Evolutionary conservation across 768 basidiomycete genomes (phyloP).

Genomic region (Strobilomyces dryophilus): DNA sequence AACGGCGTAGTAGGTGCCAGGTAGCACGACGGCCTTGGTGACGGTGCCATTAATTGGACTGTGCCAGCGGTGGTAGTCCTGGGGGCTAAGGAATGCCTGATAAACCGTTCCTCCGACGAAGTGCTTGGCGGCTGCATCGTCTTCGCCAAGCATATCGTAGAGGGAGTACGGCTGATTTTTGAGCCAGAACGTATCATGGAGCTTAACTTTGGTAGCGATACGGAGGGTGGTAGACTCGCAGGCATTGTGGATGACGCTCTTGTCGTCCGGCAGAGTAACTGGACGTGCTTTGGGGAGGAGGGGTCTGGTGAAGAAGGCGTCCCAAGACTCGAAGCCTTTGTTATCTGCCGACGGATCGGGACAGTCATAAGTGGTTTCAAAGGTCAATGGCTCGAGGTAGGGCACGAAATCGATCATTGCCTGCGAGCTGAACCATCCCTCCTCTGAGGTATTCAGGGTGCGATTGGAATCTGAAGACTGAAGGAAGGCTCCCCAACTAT

Average conservation of each 20-base stretch:
- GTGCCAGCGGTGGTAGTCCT: conserved; percentile 61
- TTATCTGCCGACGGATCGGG: background rate
- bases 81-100: conserved; percentile 53
- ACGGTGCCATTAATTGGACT: conserved; percentile 46
- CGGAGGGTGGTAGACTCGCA: conserved; percentile 50
- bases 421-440: background rate
- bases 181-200: conserved; percentile 52
- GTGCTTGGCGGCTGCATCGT: conserved; percentile 22
- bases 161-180: conserved; percentile 58
- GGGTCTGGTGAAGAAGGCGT: background rate
- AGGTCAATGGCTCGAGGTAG: background rate
- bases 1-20: conserved; percentile 8
- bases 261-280: background rate
- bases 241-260: conserved; percentile 26
- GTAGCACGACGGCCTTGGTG: conserved; percentile 29
- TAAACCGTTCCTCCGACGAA: conserved; percentile 45
- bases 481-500: conserved; percentile 4
- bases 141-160: conserved; percentile 41
- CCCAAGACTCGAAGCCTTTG: background rate
- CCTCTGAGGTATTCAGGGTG: background rate
- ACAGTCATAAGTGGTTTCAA: background rate
- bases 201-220: conserved; percentile 33
- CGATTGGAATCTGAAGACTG: background rate
- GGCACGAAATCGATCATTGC: background rate
- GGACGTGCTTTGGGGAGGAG: background rate